These are phyloP conservation scores for Exophiala oligosperma DNA, from an alignment of 2,329 filamentous ascomycete genomes.

Conservation along the genomic window DNA sequence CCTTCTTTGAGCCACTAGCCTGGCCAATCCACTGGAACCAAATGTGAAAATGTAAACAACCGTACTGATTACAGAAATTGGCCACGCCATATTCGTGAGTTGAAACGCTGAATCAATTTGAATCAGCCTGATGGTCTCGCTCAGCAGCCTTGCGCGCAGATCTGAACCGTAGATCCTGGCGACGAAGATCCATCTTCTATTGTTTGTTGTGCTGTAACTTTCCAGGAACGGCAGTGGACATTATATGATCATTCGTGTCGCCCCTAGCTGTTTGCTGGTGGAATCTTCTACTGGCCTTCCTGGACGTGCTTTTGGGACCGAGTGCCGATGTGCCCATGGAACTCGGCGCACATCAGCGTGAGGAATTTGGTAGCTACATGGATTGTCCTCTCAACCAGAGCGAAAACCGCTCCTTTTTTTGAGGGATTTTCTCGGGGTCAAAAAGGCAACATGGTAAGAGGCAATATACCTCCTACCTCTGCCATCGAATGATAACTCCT, in stretches of 20 bases:
- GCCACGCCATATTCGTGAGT: slow-evolving; percentile 1
- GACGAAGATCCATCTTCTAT: not conserved
- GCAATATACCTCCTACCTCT: not conserved
- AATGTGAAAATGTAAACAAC: slow-evolving; percentile 23
- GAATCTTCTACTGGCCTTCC: slow-evolving; percentile 14
- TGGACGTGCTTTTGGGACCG: not conserved
- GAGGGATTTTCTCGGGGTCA: not conserved
- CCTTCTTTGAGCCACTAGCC: slow-evolving; percentile 4
- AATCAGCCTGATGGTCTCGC: slow-evolving; percentile 7
- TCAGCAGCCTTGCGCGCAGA: slow-evolving; percentile 12
- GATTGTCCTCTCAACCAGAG: not conserved
- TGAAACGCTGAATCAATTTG: slow-evolving; percentile 5
- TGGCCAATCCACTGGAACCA: slow-evolving; percentile 19
- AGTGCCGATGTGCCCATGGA: not conserved
- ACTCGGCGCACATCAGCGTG: not conserved
- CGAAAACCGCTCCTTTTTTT: not conserved
- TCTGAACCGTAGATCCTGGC: slow-evolving; percentile 1
- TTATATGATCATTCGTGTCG: not conserved
- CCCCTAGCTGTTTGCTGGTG: not conserved
- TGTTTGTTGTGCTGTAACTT: slow-evolving; percentile 2
- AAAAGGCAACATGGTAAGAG: not conserved
- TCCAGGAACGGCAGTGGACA: not conserved
- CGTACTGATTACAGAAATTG: slow-evolving; percentile 12
- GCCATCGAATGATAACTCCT: not conserved
- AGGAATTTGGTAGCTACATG: not conserved